Evolutionary conservation across 2,329 filamentous ascomycete species (phyloP).

Genomic region (Calonectria montana): DNA sequence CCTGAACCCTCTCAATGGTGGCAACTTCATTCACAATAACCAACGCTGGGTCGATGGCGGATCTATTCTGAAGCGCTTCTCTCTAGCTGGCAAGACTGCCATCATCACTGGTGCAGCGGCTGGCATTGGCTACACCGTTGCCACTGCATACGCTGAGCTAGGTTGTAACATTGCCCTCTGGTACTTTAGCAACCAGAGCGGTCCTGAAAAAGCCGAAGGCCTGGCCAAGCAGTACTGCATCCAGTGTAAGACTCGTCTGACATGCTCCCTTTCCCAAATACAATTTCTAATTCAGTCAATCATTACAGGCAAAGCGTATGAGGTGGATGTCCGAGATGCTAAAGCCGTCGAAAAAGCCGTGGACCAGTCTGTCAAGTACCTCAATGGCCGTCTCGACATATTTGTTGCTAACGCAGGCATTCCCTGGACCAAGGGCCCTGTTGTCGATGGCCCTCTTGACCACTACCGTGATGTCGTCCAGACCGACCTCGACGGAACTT

Average conservation of each 20-base stretch:
- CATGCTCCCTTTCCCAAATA: no score
- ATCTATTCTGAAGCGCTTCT: slow-evolving; percentile 58
- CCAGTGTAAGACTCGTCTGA: slow-evolving; percentile 59
- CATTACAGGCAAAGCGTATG: slow-evolving; percentile 67
- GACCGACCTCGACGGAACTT: slow-evolving; percentile 79
- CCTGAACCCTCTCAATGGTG: slow-evolving; percentile 38
- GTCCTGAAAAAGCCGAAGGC: slow-evolving; percentile 67
- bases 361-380: slow-evolving; percentile 66
- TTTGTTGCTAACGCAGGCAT: slow-evolving; percentile 83
- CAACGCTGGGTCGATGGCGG: slow-evolving; percentile 37
- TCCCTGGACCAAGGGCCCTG: slow-evolving; percentile 75
- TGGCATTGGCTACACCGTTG: slow-evolving; percentile 73
- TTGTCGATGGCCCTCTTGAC: slow-evolving; percentile 72
- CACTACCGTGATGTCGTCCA: slow-evolving; percentile 75
- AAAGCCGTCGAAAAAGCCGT: slow-evolving; percentile 62
- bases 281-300: slow-evolving; percentile 39
- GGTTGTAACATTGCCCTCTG: slow-evolving; percentile 76
- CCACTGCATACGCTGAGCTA: slow-evolving; percentile 71
- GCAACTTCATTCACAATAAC: slow-evolving; percentile 41
- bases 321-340: slow-evolving; percentile 66
- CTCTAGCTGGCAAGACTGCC: slow-evolving; percentile 73
- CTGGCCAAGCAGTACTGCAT: slow-evolving; percentile 73
- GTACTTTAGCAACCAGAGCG: slow-evolving; percentile 74
- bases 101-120: slow-evolving; percentile 73
- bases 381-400: slow-evolving; percentile 78